Evolutionary conservation across 2,329 filamentous ascomycete species (phyloP).

Genomic region (Trichoderma gracile): DNA sequence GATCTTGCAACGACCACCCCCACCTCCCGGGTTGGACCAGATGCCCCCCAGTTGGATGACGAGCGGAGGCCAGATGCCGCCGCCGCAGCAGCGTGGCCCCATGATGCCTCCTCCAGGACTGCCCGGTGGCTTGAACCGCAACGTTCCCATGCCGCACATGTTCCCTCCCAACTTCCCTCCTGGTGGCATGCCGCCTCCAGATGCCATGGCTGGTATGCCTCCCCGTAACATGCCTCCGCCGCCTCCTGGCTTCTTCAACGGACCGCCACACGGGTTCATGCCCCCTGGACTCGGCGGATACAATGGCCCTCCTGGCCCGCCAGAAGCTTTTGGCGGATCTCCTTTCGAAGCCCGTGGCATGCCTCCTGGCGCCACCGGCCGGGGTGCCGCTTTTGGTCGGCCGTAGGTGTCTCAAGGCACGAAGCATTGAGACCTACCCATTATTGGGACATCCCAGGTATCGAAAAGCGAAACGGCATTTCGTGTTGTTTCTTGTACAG

Average conservation of each 20-base stretch:
- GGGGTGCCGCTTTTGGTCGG: constrained; percentile 40
- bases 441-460: neutral
- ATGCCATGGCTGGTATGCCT: constrained; percentile 51
- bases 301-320: constrained; percentile 52
- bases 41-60: constrained; percentile 59
- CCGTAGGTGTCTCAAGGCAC: constrained; percentile 29
- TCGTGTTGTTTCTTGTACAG: constrained; percentile 16
- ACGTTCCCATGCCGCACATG: constrained; percentile 57
- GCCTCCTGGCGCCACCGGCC: constrained; percentile 50
- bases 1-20: constrained; percentile 64
- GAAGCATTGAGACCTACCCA: neutral
- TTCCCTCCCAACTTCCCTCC: constrained; percentile 63
- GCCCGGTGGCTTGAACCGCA: constrained; percentile 39
- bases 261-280: constrained; percentile 54
- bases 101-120: constrained; percentile 65
- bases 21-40: constrained; percentile 60
- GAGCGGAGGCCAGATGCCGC: constrained; percentile 46
- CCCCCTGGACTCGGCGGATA: constrained; percentile 59
- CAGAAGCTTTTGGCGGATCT: constrained; percentile 49
- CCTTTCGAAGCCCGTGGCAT: constrained; percentile 59
- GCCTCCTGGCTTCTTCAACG: constrained; percentile 59
- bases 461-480: neutral
- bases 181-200: constrained; percentile 49
- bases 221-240: constrained; percentile 57
- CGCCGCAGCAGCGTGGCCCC: constrained; percentile 46